Base-by-base conservation (phyloP, 2,329 filamentous ascomycete genomes). In the Gremmenia infestans region DNA sequence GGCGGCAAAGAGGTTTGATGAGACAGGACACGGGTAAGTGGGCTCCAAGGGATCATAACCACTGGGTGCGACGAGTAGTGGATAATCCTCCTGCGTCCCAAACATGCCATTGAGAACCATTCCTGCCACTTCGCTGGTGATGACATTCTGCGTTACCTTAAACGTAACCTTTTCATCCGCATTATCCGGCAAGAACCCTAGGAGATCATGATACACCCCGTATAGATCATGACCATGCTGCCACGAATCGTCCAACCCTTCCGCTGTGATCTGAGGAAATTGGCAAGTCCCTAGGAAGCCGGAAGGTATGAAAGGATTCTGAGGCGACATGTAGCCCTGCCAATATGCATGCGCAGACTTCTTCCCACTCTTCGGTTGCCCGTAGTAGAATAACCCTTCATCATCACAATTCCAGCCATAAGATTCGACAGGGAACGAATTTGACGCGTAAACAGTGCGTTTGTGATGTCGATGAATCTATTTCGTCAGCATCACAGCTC, bases 381-480 rank as follows among this genome's bases (percentile, higher is more conserved):
- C 86, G 61, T 86, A 89, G 70, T 85, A 86, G 71, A 83, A 91
- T 1, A 92, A 77, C 0, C 79, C 85, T 63, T 86, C 78, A 60
- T 91, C 83, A 54, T 82, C 74, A 69, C 89, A 94, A 67, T 86
- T 72, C 89, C 89, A 94, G 17, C 75, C 73, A 67, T 89, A 88
- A 0, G 81, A 74, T 68, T 94, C 90, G 0, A 81, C 74, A 0
- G 89, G 89, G 64, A 94, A 93, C 0, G 84, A 82, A 68, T 94
- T 95, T 52, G 80, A 78, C 1, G 87, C 81, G 68, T 94, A 94
- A 0, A 89, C 89, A 0, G 89, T 94, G 22, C 90, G 82, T 69
- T 94, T 94, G 72, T 94, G 89, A 68, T 94, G 90, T 51, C 90
- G 81, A 67, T 94, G 89, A 50, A 92, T 87, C 78, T 70, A 52